Evolutionary conservation across 2,329 filamentous ascomycete species (phyloP).

Genomic region (Elsinoe australis): DNA sequence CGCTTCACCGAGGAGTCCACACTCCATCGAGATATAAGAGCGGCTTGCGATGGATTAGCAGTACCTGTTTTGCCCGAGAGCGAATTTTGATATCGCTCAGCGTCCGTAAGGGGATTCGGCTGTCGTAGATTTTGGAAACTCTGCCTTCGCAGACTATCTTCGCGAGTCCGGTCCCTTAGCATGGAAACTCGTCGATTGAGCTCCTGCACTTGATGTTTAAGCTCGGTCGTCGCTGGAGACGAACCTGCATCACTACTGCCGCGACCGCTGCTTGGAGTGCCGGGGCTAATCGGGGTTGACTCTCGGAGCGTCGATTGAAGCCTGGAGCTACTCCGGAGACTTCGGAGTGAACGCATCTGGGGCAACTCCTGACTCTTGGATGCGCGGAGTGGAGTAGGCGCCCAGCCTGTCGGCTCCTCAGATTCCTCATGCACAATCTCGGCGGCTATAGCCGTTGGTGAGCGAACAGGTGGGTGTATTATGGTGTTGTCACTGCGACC

Average conservation of each 20-base stretch:
- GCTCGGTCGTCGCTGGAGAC: constrained; percentile 61
- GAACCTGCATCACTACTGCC: constrained; percentile 51
- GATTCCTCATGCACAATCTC: constrained; percentile 8
- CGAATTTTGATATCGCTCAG: constrained; percentile 42
- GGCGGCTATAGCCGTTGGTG: background rate
- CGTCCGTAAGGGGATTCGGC: constrained; percentile 70
- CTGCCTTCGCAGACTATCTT: constrained; percentile 68
- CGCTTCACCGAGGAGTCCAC: constrained; percentile 10
- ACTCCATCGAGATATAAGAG: constrained; percentile 7
- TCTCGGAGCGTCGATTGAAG: background rate
- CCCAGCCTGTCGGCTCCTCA: constrained; percentile 5
- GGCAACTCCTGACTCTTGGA: constrained; percentile 16
- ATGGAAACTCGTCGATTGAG: constrained; percentile 78
- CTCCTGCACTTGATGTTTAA: constrained; percentile 79
- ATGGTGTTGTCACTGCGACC: constrained; percentile 12
- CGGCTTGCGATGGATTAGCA: background rate
- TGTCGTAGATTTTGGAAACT: constrained; percentile 69
- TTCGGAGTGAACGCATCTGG: background rate
- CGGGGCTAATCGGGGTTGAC: constrained; percentile 1
- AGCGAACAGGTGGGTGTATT: constrained; percentile 9
- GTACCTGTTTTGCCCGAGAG: background rate
- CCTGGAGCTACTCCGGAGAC: constrained; percentile 4
- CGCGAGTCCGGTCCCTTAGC: constrained; percentile 67
- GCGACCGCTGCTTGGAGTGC: constrained; percentile 21
- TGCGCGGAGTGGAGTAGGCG: constrained; percentile 1